phyloP scores from a whole-genome alignment of 306 rosid species.

The Herpetospermum pedunculosum region DNA sequence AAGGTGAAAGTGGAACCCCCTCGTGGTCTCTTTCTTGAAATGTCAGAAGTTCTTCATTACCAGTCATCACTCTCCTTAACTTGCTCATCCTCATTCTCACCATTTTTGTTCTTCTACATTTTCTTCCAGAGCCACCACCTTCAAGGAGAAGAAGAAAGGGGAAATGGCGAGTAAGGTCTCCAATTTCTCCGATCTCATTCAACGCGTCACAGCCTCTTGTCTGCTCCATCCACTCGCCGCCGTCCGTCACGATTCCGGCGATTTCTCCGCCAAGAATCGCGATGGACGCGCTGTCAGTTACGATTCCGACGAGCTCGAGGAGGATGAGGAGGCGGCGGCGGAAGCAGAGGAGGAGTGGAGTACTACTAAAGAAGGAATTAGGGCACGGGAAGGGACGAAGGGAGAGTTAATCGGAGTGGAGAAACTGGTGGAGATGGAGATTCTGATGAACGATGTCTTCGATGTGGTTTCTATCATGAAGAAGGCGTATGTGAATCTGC shows the following conservation, averaged over 20 bases:
- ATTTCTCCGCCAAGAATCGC: background rate
- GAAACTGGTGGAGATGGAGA: conserved; percentile 51
- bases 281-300: conserved; percentile 16
- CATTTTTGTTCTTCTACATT: background rate
- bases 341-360: conserved; percentile 12
- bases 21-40: background rate
- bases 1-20: background rate
- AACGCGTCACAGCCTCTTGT: conserved; percentile 79
- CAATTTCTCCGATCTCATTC: conserved; percentile 90
- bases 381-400: conserved; percentile 17
- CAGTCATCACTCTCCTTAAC: background rate
- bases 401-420: conserved; percentile 20
- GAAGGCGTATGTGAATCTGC: conserved; percentile 59
- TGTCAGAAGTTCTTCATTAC: conserved; percentile 1
- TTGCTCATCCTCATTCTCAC: background rate
- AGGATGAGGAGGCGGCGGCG: conserved; percentile 3
- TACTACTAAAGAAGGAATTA: conserved; percentile 13
- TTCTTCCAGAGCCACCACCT: conserved; percentile 14
- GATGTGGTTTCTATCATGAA: conserved; percentile 76
- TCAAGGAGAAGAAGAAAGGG: conserved; percentile 18
- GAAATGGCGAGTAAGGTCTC: conserved; percentile 71
- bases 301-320: conserved; percentile 35
- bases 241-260: conserved; percentile 17
- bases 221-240: conserved; percentile 77
- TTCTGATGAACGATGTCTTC: conserved; percentile 57